A percentile compares a stretch with the other conserved stretches of the same genome.
phyloP scores from a whole-genome alignment of 495 filamentous ascomycete genomes.

The Neurospora sp. region DNA sequence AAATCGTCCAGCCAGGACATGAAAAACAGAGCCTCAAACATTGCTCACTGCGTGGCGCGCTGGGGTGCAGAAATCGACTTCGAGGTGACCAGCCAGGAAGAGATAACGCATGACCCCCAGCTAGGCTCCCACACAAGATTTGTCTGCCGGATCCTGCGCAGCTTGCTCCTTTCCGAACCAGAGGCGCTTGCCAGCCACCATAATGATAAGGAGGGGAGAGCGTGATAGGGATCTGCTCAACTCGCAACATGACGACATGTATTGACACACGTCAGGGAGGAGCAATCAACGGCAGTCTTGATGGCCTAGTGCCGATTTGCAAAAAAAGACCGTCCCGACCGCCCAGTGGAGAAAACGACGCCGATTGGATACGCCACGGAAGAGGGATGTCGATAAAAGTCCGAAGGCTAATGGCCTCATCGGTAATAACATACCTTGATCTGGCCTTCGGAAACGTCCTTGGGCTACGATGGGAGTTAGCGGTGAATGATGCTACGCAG shows the following conservation, averaged over 20 bases:
- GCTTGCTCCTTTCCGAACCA: constrained; percentile 9
- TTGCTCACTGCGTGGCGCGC: constrained; percentile 28
- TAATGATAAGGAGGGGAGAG: constrained; percentile 24
- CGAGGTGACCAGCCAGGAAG: constrained; percentile 24
- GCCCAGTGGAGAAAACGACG: constrained; percentile 30
- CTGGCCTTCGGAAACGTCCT: constrained; percentile 86
- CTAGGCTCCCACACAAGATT: constrained; percentile 2
- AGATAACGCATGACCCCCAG: constrained; percentile 11
- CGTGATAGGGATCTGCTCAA: constrained; percentile 39
- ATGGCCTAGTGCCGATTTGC: constrained; percentile 15
- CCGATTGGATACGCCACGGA: constrained; percentile 33
- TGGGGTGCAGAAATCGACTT: constrained; percentile 8
- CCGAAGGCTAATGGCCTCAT: constrained; percentile 40
- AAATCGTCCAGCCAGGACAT: constrained; percentile 4
- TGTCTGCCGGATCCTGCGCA: constrained; percentile 14
- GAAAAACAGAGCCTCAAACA: constrained; percentile 2
- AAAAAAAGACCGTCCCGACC: constrained; percentile 12
- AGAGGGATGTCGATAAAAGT: constrained; percentile 42
- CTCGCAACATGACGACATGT: constrained; percentile 27
- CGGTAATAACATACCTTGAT: constrained; percentile 99
- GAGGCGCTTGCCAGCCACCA: constrained; percentile 46
- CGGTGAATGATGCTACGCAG: background rate
- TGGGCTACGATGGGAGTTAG: constrained; percentile 60
- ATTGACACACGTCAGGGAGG: constrained; percentile 25
- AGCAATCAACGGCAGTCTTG: constrained; percentile 22